Percentiles rank a stretch among this genome's conserved stretches.
These are phyloP conservation scores for Rugosomyces carneus DNA, from an alignment of 1,284 basidiomycete species.

Conservation along the genomic window DNA sequence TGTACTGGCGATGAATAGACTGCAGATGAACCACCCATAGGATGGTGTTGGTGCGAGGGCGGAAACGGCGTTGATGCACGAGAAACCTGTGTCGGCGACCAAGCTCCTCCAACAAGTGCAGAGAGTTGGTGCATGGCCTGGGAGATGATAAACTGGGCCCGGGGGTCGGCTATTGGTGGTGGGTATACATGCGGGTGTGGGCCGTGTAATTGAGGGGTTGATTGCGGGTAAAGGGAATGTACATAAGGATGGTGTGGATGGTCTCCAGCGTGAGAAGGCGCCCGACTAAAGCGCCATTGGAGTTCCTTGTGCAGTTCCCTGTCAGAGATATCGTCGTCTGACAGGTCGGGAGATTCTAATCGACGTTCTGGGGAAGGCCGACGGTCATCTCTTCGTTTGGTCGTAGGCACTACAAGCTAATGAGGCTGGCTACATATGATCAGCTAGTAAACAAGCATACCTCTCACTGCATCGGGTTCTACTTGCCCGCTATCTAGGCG, in stretches of 20 bases:
- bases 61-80: slow-evolving; percentile 24
- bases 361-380: slow-evolving; percentile 11
- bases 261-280: slow-evolving; percentile 13
- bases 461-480: background rate
- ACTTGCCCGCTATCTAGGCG: slow-evolving; percentile 5
- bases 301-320: slow-evolving; percentile 5
- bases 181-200: slow-evolving; percentile 14
- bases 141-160: slow-evolving; percentile 30
- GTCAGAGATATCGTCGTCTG: slow-evolving; percentile 12
- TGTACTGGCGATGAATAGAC: slow-evolving; percentile 33
- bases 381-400: slow-evolving; percentile 10
- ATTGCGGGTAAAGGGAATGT: slow-evolving; percentile 9
- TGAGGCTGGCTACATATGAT: background rate
- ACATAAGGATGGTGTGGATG: slow-evolving; percentile 18
- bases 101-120: slow-evolving; percentile 24
- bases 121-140: slow-evolving; percentile 35
- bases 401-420: slow-evolving; percentile 2
- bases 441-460: slow-evolving; percentile 5
- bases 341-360: slow-evolving; percentile 10
- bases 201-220: slow-evolving; percentile 10
- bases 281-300: slow-evolving; percentile 9
- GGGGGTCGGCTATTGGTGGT: slow-evolving; percentile 27
- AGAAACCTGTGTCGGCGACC: slow-evolving; percentile 18
- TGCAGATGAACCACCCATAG: slow-evolving; percentile 13
- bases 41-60: slow-evolving; percentile 21